Percentiles rank a stretch among this genome's conserved stretches.
Evolutionary conservation across 257 asterid genomes (phyloP).

Genomic region (Ophiorrhiza pumila): DNA sequence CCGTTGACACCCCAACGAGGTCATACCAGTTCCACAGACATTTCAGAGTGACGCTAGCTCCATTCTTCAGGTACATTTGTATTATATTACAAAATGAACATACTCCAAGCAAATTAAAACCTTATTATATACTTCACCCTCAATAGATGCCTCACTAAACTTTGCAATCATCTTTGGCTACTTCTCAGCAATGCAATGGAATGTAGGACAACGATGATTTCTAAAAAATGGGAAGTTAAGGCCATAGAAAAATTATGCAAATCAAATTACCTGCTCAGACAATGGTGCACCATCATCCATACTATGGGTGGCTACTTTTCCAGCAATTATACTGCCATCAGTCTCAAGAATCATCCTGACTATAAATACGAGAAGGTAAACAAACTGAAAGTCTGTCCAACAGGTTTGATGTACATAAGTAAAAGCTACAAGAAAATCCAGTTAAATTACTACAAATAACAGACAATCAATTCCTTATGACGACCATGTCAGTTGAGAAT

Average conservation of each 20-base stretch:
- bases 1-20: neutral
- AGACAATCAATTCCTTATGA: neutral
- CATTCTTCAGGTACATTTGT: neutral
- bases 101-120: neutral
- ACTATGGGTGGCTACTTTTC: slow-evolving; percentile 74
- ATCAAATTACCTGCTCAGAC: slow-evolving; percentile 73
- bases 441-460: neutral
- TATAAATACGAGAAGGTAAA: neutral
- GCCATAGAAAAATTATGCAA: neutral
- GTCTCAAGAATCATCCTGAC: slow-evolving; percentile 89
- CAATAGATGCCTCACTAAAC: neutral
- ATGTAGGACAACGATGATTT: neutral
- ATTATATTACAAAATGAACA: neutral
- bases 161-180: neutral
- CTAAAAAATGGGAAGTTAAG: neutral
- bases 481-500: neutral
- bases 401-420: neutral
- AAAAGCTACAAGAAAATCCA: neutral
- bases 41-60: neutral
- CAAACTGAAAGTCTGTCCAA: neutral
- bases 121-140: neutral
- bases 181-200: neutral
- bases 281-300: slow-evolving; percentile 87
- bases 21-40: neutral
- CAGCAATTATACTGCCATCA: slow-evolving; percentile 81